Base-by-base conservation (phyloP, 192 early-diverging fungal species). In the Podila clonocystis region DNA sequence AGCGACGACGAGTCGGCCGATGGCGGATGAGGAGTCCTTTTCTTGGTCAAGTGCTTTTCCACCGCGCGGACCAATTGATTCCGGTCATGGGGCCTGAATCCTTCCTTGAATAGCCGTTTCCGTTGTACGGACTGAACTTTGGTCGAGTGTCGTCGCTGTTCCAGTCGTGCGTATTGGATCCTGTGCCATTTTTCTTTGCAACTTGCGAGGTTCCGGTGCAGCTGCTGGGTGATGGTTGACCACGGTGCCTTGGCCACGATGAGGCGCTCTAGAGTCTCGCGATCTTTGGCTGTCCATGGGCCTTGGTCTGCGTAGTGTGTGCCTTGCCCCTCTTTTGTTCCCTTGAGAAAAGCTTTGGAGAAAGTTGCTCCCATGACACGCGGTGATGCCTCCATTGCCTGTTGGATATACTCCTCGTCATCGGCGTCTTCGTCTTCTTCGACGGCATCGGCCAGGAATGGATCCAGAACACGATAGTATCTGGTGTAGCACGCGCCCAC, bases 161-260 rank as follows among this genome's bases (percentile, higher is more conserved):
- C 34, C 26, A 50, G 12, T 9, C 57, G 65, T 20, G 52, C 50
- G 28, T 63, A 58, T 48, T 58, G 66, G 4, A 80, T 80, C 61
- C 70, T 58, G 15, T 28, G n/a, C 66, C 70, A 80, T 29, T 80
- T 80, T 29, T 73, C 71, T 61, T 80, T 80, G 34, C 77, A 80
- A 15, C 70, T 80, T 8, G 65, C 38, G 17, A 68, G 70, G 12
- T 80, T 80, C 26, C 77, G 65, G 30, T 73, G 52, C 12, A 80
- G 62, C 31, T 80, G 48, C 13, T 24, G 50, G 11, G 77, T 41
- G 33, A 80, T 80, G 6, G 24, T 31, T 1, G 62, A 5, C 77
- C 77, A 80, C 12, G 77, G 62, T 19, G 45, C 48, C 19, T 69
- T 63, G 9, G 62, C 59, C 0, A 33, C 15, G 24, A 73, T 41